Percentiles rank a stretch among this genome's conserved stretches.
Evolutionary conservation across 805 yeast genomes (phyloP).

Genomic region (Candida maris): DNA sequence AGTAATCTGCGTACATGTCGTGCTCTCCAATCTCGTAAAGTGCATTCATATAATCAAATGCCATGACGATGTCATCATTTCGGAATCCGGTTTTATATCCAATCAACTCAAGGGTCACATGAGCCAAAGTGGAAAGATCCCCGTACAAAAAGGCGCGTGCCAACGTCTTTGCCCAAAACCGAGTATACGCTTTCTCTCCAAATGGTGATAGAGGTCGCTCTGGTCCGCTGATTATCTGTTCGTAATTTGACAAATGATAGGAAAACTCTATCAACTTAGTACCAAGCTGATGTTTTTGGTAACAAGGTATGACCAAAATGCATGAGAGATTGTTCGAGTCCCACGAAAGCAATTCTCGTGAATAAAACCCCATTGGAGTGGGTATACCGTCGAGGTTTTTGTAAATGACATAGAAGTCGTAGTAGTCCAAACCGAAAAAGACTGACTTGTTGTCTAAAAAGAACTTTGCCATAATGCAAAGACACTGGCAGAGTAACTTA

Average conservation of each 20-base stretch:
- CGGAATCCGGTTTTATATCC: constrained; percentile 62
- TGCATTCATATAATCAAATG: constrained; percentile 55
- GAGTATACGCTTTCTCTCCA: constrained; percentile 69
- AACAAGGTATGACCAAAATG: constrained; percentile 88
- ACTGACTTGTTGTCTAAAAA: constrained; percentile 89
- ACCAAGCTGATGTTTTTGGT: constrained; percentile 75
- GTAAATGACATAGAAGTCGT: constrained; percentile 74
- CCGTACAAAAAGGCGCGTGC: constrained; percentile 44
- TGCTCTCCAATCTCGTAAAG: constrained; percentile 30
- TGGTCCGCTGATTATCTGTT: constrained; percentile 75
- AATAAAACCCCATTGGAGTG: constrained; percentile 85
- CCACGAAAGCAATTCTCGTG: constrained; percentile 78
- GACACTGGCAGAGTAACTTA: constrained; percentile 70
- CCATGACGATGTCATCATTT: constrained; percentile 53
- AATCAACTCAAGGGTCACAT: constrained; percentile 45
- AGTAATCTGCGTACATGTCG: constrained; percentile 27
- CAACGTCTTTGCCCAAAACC: constrained; percentile 67
- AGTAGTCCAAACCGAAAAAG: constrained; percentile 72
- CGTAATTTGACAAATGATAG: constrained; percentile 66
- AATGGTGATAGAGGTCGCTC: constrained; percentile 85
- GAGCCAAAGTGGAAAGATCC: constrained; percentile 22
- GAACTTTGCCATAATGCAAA: constrained; percentile 81
- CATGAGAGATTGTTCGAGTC: constrained; percentile 88
- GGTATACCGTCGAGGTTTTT: constrained; percentile 40
- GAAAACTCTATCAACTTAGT: constrained; percentile 78